These are phyloP conservation scores for Gyromitra esculenta DNA, from an alignment of 2,329 filamentous ascomycete genomes.

Conservation along the genomic window DNA sequence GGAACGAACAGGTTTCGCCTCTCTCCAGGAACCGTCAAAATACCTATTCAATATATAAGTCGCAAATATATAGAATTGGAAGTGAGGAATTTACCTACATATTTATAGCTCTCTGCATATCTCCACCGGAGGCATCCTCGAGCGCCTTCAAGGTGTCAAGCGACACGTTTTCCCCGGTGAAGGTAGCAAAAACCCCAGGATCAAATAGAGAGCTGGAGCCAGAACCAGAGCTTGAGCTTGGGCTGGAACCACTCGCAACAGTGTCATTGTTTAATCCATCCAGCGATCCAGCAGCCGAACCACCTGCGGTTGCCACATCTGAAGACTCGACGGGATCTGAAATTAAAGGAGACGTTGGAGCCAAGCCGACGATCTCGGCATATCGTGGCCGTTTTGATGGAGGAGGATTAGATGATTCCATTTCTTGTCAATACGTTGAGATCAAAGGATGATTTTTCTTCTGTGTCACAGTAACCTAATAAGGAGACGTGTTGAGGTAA, in stretches of 20 bases:
- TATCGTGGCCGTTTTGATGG: slow-evolving; percentile 37
- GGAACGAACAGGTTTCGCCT: slow-evolving; percentile 39
- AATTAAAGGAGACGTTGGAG: slow-evolving; percentile 7
- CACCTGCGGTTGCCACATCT: neutral
- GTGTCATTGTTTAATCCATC: neutral
- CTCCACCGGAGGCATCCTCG: slow-evolving; percentile 67
- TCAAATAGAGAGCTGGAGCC: slow-evolving; percentile 63
- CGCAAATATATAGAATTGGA: neutral
- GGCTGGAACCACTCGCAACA: neutral
- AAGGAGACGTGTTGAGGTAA: slow-evolving; percentile 37
- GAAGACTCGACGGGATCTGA: slow-evolving; percentile 2
- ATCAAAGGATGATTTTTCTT: neutral
- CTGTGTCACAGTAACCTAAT: neutral
- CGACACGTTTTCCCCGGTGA: slow-evolving; percentile 69
- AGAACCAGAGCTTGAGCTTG: neutral
- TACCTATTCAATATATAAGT: slow-evolving; percentile 69
- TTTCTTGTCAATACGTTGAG: neutral
- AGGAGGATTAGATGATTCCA: slow-evolving; percentile 26
- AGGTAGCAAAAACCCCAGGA: slow-evolving; percentile 68
- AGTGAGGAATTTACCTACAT: slow-evolving; percentile 49
- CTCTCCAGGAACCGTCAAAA: slow-evolving; percentile 74
- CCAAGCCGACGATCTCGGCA: slow-evolving; percentile 26
- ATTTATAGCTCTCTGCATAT: slow-evolving; percentile 66
- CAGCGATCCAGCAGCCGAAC: neutral
- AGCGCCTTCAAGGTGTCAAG: slow-evolving; percentile 65